phyloP scores from a whole-genome alignment of 2,329 filamentous ascomycete species.

The Fusarium anguioides region DNA sequence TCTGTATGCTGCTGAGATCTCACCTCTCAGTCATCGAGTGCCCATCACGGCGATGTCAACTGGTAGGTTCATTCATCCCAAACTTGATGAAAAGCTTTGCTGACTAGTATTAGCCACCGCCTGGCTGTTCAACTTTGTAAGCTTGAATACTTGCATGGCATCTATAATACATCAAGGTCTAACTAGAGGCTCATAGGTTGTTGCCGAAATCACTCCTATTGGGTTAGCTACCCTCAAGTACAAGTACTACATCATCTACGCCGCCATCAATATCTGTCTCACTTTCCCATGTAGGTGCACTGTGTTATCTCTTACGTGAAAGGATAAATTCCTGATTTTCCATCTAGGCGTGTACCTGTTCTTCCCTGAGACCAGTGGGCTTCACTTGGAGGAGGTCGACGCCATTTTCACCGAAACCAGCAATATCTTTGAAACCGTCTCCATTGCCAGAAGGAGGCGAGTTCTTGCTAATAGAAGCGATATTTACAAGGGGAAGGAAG shows the following conservation, averaged over 20 bases:
- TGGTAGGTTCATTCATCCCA: background rate
- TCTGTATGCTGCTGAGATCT: conserved; percentile 10
- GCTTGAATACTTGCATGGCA: background rate
- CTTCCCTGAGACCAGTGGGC: conserved; percentile 5
- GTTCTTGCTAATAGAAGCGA: accelerated
- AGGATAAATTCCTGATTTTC: background rate
- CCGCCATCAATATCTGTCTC: background rate
- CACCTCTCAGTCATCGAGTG: conserved; percentile 1
- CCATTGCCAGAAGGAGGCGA: background rate
- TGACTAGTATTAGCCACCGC: background rate
- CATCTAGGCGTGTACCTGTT: background rate
- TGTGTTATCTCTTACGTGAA: accelerated
- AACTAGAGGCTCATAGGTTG: background rate
- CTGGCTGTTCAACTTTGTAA: conserved; percentile 6
- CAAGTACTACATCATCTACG: conserved; percentile 13
- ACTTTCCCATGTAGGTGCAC: background rate
- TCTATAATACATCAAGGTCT: background rate
- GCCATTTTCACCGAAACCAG: background rate
- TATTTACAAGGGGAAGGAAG: accelerated
- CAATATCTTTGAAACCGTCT: background rate
- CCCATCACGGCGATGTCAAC: conserved; percentile 11
- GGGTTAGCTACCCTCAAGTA: conserved; percentile 6
- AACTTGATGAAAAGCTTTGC: accelerated
- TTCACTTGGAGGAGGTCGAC: conserved; percentile 1
- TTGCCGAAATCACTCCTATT: conserved; percentile 11